Conservation (phyloP, 1,139 yeast species). For the Blastobotrys illinoisensis region DNA sequence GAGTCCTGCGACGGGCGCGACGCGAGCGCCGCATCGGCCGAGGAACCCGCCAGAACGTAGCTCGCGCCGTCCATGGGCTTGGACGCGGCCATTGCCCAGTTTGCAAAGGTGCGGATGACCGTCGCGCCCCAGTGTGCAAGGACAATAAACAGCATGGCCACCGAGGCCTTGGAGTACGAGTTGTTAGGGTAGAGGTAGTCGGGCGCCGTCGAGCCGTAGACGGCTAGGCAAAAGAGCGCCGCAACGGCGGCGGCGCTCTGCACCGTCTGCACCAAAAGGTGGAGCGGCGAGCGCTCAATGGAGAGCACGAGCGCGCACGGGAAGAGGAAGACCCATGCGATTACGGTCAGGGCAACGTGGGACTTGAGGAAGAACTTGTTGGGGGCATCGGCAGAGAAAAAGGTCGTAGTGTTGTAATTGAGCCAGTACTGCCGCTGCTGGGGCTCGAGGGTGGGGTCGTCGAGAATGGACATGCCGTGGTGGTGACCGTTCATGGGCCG, state of each 20-base stretch:
- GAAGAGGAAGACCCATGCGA: slow-evolving; percentile 52
- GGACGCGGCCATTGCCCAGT: slow-evolving; percentile 35
- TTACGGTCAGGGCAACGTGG: slow-evolving; percentile 48
- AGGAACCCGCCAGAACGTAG: slow-evolving; percentile 24
- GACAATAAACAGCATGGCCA: slow-evolving; percentile 51
- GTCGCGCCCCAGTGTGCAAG: slow-evolving; percentile 53
- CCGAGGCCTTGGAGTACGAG: slow-evolving; percentile 62
- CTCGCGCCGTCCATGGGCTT: slow-evolving; percentile 36
- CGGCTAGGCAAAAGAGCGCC: slow-evolving; percentile 53
- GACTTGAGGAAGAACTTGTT: slow-evolving; percentile 49
- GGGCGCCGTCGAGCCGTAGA: slow-evolving; percentile 59
- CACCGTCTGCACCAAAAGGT: slow-evolving; percentile 49
- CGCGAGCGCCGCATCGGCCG: slow-evolving; percentile 10
- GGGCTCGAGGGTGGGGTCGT: slow-evolving; percentile 57
- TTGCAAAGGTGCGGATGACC: slow-evolving; percentile 38
- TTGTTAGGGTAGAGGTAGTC: slow-evolving; percentile 68
- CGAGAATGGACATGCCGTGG: slow-evolving; percentile 75
- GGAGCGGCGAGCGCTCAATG: slow-evolving; percentile 52
- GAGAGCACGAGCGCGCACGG: slow-evolving; percentile 68
- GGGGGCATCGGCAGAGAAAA: slow-evolving; percentile 50
- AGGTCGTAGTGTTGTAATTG: slow-evolving; percentile 72
- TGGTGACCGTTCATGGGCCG: slow-evolving; percentile 17
- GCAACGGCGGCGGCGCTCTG: slow-evolving; percentile 45
- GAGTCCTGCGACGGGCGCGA: slow-evolving; percentile 22
- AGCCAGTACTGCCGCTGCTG: slow-evolving; percentile 78